A percentile compares a stretch with the other conserved stretches of the same genome.
Evolutionary conservation across 768 basidiomycete species (phyloP).

Genomic region (Russula emetica): DNA sequence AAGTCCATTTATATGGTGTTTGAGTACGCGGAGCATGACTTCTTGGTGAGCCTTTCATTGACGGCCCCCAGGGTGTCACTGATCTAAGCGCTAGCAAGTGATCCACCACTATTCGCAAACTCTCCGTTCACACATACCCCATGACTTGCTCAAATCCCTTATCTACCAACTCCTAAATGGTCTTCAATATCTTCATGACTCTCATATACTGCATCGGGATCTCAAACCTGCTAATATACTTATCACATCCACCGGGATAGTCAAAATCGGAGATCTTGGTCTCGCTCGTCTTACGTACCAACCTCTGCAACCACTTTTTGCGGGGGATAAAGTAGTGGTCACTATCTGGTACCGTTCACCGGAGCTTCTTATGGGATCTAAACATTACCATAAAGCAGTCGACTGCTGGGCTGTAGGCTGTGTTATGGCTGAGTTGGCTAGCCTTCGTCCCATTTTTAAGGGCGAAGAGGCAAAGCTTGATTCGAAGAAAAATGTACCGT

Average conservation of each 20-base stretch:
- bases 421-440: constrained; percentile 93
- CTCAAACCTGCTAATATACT: constrained; percentile 99
- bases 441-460: constrained; percentile 94
- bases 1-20: constrained; percentile 99
- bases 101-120: constrained; percentile 97
- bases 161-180: constrained; percentile 94
- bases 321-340: constrained; percentile 97
- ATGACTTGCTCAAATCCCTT: constrained; percentile 83
- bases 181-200: constrained; percentile 89
- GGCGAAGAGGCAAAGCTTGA: constrained; percentile 98
- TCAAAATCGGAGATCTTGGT: constrained; percentile 98
- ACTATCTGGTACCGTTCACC: constrained; percentile 99
- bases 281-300: constrained; percentile 88
- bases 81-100: constrained; percentile 67
- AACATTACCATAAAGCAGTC: constrained; percentile 95
- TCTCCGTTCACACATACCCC: constrained; percentile 68
- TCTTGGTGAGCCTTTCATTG: constrained; percentile 57
- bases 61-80: neutral
- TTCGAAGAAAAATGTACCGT: constrained; percentile 94
- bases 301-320: constrained; percentile 86
- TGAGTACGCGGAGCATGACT: constrained; percentile 98
- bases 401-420: constrained; percentile 99
- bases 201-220: constrained; percentile 94
- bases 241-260: constrained; percentile 79
- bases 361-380: constrained; percentile 91